phyloP scores from a whole-genome alignment of 805 yeast genomes.

The Candida chauliodis region DNA sequence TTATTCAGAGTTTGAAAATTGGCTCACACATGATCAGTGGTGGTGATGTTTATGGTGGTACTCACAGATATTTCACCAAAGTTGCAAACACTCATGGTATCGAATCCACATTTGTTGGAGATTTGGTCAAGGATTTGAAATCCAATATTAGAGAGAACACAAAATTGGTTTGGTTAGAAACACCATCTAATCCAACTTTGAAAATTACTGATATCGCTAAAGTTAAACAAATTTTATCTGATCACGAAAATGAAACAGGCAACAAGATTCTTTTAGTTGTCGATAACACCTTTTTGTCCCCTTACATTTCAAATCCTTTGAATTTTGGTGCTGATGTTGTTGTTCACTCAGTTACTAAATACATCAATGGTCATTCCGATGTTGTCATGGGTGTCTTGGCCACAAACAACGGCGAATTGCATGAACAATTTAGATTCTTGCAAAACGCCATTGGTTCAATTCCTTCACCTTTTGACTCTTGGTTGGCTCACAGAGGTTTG shows the following conservation, averaged over 20 bases:
- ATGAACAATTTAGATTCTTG: constrained; percentile 66
- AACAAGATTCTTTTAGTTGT: constrained; percentile 63
- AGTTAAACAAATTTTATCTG: constrained; percentile 54
- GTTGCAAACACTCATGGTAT: constrained; percentile 82
- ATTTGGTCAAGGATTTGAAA: constrained; percentile 58
- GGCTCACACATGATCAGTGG: constrained; percentile 74
- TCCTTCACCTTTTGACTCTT: constrained; percentile 86
- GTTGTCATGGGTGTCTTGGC: constrained; percentile 85
- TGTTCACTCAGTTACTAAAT: constrained; percentile 85
- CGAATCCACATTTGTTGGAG: constrained; percentile 60
- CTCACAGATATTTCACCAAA: constrained; percentile 84
- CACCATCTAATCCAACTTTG: constrained; percentile 87
- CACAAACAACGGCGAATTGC: constrained; percentile 57
- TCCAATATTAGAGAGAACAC: constrained; percentile 57
- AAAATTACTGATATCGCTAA: constrained; percentile 69
- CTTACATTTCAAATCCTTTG: constrained; percentile 83
- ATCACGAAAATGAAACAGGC: constrained; percentile 41
- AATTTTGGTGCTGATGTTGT: constrained; percentile 82
- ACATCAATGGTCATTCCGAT: constrained; percentile 89
- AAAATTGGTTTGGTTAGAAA: constrained; percentile 79
- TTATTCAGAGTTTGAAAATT: constrained; percentile 68
- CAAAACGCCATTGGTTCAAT: constrained; percentile 88
- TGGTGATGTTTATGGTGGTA: constrained; percentile 89
- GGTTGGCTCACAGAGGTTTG: constrained; percentile 91
- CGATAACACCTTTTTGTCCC: constrained; percentile 86